phyloP scores from a whole-genome alignment of 768 basidiomycete species.

The Pisolithus sp. region DNA sequence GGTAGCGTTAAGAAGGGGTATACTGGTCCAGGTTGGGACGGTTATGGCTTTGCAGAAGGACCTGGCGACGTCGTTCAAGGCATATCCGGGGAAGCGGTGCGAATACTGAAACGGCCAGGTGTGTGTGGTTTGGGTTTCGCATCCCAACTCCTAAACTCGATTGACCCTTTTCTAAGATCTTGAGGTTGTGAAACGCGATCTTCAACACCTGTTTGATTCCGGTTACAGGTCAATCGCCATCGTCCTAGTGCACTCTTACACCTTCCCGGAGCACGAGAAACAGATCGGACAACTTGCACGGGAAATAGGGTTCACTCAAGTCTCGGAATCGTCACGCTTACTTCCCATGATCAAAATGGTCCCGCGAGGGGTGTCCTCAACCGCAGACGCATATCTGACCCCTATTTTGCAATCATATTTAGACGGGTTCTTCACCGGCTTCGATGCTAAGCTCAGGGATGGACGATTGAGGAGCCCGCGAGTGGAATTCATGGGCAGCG shows the following conservation, averaged over 20 bases:
- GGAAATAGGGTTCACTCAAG: slow-evolving; percentile 79
- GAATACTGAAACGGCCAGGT: slow-evolving; percentile 74
- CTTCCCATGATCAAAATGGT: slow-evolving; percentile 96
- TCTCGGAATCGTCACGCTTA: slow-evolving; percentile 84
- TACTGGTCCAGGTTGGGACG: slow-evolving; percentile 74
- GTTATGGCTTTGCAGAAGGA: slow-evolving; percentile 61
- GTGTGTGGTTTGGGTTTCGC: slow-evolving; percentile 1
- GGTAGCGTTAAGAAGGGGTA: slow-evolving; percentile 65
- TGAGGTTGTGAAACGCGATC: slow-evolving; percentile 46
- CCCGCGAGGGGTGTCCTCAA: slow-evolving; percentile 85
- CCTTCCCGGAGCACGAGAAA: slow-evolving; percentile 80
- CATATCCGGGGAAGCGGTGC: slow-evolving; percentile 83
- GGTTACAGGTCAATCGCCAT: slow-evolving; percentile 89
- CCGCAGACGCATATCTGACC: slow-evolving; percentile 93
- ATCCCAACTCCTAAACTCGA: slow-evolving; percentile 1
- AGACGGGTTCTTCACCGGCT: slow-evolving; percentile 86
- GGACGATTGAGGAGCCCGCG: slow-evolving; percentile 53
- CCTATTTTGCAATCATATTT: slow-evolving; percentile 81
- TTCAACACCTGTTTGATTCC: slow-evolving; percentile 65
- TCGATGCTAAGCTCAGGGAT: slow-evolving; percentile 67
- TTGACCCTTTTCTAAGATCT: slow-evolving; percentile 36
- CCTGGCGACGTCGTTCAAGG: slow-evolving; percentile 78
- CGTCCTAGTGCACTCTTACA: slow-evolving; percentile 88
- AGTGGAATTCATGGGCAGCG: slow-evolving; percentile 95
- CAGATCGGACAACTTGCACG: slow-evolving; percentile 67